Conservation (phyloP, 2,329 filamentous ascomycete species). For the Cercospora berteroae region DNA sequence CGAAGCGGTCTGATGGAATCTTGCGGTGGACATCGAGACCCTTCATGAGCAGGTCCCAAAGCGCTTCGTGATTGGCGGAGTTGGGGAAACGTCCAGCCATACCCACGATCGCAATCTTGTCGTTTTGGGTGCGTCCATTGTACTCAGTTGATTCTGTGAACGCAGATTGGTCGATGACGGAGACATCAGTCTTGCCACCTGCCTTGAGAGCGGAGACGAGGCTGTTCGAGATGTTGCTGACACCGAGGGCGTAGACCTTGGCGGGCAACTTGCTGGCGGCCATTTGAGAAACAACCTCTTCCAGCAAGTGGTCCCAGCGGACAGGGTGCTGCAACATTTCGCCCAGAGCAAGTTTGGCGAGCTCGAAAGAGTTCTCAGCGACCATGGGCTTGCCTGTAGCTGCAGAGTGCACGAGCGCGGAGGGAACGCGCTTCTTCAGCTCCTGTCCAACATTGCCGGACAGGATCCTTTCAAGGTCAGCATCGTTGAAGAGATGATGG, state of each 20-base stretch:
- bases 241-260: constrained; percentile 51
- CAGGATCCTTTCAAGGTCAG: constrained; percentile 54
- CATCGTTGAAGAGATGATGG: constrained; percentile 52
- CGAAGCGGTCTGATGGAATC: constrained; percentile 69
- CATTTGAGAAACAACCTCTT: constrained; percentile 49
- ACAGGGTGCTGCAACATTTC: constrained; percentile 51
- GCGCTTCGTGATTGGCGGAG: constrained; percentile 66
- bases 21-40: constrained; percentile 71
- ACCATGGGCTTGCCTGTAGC: constrained; percentile 47
- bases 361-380: constrained; percentile 47
- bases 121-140: constrained; percentile 52
- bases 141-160: constrained; percentile 42
- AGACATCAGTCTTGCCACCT: constrained; percentile 47
- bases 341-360: constrained; percentile 44
- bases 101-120: constrained; percentile 81
- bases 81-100: constrained; percentile 77
- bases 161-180: constrained; percentile 45
- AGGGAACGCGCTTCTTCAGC: constrained; percentile 44
- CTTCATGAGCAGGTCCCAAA: constrained; percentile 73
- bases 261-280: constrained; percentile 43
- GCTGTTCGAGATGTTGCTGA: constrained; percentile 55
- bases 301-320: constrained; percentile 50
- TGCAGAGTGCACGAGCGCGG: constrained; percentile 49
- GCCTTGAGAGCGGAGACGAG: constrained; percentile 55
- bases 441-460: constrained; percentile 41